Evolutionary conservation across 2,329 filamentous ascomycete species (phyloP).

Genomic region (Fusarium mexicanum): DNA sequence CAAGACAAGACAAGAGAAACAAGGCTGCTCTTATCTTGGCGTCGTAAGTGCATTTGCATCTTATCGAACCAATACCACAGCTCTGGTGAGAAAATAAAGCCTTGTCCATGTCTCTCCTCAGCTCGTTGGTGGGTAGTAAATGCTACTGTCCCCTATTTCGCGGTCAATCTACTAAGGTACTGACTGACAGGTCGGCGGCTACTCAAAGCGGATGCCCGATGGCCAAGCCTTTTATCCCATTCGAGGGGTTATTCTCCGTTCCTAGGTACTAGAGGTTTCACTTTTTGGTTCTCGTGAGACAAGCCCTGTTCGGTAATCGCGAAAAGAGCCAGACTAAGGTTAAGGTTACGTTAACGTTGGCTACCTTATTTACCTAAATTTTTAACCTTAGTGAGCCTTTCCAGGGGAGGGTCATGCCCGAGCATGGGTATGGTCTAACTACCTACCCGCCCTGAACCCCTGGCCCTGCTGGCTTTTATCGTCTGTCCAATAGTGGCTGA

Average conservation of each 20-base stretch:
- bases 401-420: background rate
- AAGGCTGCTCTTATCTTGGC: slow-evolving; percentile 14
- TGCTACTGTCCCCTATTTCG: slow-evolving; percentile 7
- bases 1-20: background rate
- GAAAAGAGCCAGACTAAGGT: slow-evolving; percentile 1
- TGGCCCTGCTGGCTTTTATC: background rate
- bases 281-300: slow-evolving; percentile 12
- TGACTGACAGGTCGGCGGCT: slow-evolving; percentile 3
- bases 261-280: slow-evolving; percentile 7
- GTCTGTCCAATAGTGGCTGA: background rate
- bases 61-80: background rate
- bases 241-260: slow-evolving; percentile 25
- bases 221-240: slow-evolving; percentile 5
- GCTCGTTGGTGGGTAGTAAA: background rate
- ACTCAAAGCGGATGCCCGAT: background rate
- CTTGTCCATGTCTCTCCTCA: background rate
- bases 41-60: slow-evolving; percentile 6
- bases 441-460: background rate
- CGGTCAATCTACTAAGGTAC: background rate
- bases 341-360: slow-evolving; percentile 6
- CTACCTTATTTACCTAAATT: background rate
- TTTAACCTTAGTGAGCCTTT: slow-evolving; percentile 11
- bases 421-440: background rate
- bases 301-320: slow-evolving; percentile 26
- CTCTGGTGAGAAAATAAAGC: background rate